phyloP scores from a whole-genome alignment of 1,284 basidiomycete species.

The Tylopilus sp. region DNA sequence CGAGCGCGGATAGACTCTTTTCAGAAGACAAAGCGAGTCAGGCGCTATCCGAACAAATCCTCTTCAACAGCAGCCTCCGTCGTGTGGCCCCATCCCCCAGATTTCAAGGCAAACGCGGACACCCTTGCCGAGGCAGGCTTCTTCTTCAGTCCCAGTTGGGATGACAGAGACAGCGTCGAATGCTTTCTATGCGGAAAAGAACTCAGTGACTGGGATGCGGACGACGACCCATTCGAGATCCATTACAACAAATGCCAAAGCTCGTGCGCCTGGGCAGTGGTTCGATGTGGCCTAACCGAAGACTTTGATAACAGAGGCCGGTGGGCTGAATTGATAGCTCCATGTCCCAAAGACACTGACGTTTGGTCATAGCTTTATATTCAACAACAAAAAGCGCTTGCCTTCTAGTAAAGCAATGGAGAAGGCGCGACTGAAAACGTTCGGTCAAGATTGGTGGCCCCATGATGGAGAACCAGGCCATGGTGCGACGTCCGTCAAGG shows the following conservation, averaged over 20 bases:
- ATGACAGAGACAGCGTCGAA: constrained; percentile 61
- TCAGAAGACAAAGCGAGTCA: constrained; percentile 45
- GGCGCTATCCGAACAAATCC: constrained; percentile 40
- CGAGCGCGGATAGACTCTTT: constrained; percentile 60
- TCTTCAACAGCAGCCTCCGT: constrained; percentile 38
- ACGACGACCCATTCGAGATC: constrained; percentile 77
- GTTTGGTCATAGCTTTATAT: constrained; percentile 45
- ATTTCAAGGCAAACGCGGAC: constrained; percentile 60
- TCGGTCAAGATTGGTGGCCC: constrained; percentile 58
- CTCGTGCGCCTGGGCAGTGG: constrained; percentile 70
- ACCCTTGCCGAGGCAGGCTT: constrained; percentile 79
- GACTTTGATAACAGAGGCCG: constrained; percentile 53
- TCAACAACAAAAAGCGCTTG: constrained; percentile 52
- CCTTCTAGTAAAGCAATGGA: constrained; percentile 66
- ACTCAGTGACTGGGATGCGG: constrained; percentile 71
- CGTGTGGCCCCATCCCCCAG: constrained; percentile 64
- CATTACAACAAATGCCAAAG: constrained; percentile 62
- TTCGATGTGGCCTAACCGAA: constrained; percentile 59
- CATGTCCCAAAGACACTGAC: not conserved
- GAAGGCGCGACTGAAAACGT: constrained; percentile 65
- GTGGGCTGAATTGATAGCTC: constrained; percentile 37
- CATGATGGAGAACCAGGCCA: constrained; percentile 63
- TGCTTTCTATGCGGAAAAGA: constrained; percentile 76
- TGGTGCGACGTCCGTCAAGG: constrained; percentile 65
- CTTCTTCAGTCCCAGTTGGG: constrained; percentile 62